These are phyloP conservation scores for Camelina sativa DNA, from an alignment of 345 rosid species.

Conservation along the genomic window DNA sequence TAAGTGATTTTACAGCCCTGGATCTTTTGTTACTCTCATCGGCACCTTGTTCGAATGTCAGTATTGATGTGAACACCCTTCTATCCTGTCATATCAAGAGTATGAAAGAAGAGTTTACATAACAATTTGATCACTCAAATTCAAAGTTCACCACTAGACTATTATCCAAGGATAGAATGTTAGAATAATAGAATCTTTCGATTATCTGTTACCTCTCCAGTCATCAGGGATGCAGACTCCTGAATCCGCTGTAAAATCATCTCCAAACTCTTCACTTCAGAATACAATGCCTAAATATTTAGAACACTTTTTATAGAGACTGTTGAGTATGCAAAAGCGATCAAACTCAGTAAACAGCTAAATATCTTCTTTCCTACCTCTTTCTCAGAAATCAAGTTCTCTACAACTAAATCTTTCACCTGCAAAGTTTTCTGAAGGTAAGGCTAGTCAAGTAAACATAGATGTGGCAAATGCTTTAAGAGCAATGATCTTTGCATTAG, in stretches of 20 bases:
- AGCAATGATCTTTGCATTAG: constrained; percentile 28
- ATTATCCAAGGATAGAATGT: constrained; percentile 7
- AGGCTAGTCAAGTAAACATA: constrained; percentile 58
- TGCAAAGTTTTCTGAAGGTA: constrained; percentile 72
- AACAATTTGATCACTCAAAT: not conserved
- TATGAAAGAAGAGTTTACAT: constrained; percentile 21
- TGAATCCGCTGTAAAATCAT: constrained; percentile 61
- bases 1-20: constrained; percentile 46
- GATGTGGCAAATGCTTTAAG: constrained; percentile 30
- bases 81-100: constrained; percentile 55
- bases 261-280: constrained; percentile 61
- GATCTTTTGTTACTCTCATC: constrained; percentile 41
- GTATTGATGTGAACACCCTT: constrained; percentile 51
- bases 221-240: constrained; percentile 60
- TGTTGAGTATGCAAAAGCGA: constrained; percentile 33
- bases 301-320: constrained; percentile 6
- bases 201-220: constrained; percentile 61
- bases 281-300: constrained; percentile 57
- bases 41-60: constrained; percentile 49
- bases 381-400: constrained; percentile 68
- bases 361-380: constrained; percentile 53
- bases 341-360: constrained; percentile 22
- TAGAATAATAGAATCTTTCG: constrained; percentile 7
- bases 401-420: constrained; percentile 64
- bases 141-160: constrained; percentile 6